Conservation (phyloP, 441 rosid genomes). For the Adansonia gregorii region DNA sequence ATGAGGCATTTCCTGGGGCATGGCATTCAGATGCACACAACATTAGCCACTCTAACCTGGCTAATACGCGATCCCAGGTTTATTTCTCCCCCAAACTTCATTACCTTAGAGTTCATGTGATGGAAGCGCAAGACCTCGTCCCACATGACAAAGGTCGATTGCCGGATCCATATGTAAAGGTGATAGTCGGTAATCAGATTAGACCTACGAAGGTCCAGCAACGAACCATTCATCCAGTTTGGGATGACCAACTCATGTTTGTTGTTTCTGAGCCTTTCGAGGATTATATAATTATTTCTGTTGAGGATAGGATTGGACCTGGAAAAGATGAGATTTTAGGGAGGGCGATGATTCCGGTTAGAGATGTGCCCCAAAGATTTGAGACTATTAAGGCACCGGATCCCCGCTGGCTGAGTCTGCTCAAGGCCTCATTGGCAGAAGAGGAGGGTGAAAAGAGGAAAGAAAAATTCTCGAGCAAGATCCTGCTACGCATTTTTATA, state of each 20-base stretch:
- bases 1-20: slow-evolving; percentile 67
- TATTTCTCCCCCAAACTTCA: slow-evolving; percentile 69
- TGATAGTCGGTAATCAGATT: slow-evolving; percentile 51
- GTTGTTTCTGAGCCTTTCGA: slow-evolving; percentile 70
- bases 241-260: slow-evolving; percentile 63
- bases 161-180: slow-evolving; percentile 50
- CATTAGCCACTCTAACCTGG: slow-evolving; percentile 56
- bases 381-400: slow-evolving; percentile 60
- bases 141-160: slow-evolving; percentile 53
- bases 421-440: slow-evolving; percentile 39
- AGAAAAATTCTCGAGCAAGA: slow-evolving; percentile 77
- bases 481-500: slow-evolving; percentile 42
- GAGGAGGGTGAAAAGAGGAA: slow-evolving; percentile 60
- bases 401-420: slow-evolving; percentile 55
- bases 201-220: slow-evolving; percentile 47
- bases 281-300: slow-evolving; percentile 52
- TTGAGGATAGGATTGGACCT: slow-evolving; percentile 55
- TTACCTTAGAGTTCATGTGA: slow-evolving; percentile 56
- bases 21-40: slow-evolving; percentile 81
- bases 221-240: slow-evolving; percentile 47
- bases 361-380: slow-evolving; percentile 43
- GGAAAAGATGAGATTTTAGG: slow-evolving; percentile 62
- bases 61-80: slow-evolving; percentile 63
- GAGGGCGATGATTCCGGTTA: slow-evolving; percentile 43
- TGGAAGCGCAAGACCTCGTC: slow-evolving; percentile 68